These are phyloP conservation scores for Ehretia macrophylla DNA, from an alignment of 257 asterid genomes.

Conservation along the genomic window DNA sequence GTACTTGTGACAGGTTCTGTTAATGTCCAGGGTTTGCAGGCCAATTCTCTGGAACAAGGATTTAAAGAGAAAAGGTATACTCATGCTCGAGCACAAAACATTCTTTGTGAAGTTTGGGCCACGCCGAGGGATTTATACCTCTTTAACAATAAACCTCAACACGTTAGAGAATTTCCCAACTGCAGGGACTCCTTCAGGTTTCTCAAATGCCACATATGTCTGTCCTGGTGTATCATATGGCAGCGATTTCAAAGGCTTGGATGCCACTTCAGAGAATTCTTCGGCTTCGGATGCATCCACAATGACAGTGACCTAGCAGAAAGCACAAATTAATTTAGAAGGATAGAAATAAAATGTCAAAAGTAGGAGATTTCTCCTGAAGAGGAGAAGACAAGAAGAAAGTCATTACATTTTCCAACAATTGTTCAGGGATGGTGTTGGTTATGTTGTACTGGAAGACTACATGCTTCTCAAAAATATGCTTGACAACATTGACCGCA, in stretches of 20 bases:
- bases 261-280: conserved; percentile 84
- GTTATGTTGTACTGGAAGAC: conserved; percentile 98
- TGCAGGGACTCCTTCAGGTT: conserved; percentile 85
- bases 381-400: conserved; percentile 1
- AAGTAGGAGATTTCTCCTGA: background rate
- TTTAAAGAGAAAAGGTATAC: no score
- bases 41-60: no score
- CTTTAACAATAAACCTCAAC: conserved; percentile 81
- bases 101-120: background rate
- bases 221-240: conserved; percentile 90
- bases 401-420: conserved; percentile 72
- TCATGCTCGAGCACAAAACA: background rate
- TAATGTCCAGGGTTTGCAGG: no score
- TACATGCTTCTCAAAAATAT: conserved; percentile 78
- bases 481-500: conserved; percentile 95
- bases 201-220: conserved; percentile 94
- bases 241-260: conserved; percentile 74
- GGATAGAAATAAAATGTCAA: conserved; percentile 7
- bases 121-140: conserved; percentile 43
- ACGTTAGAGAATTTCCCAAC: conserved; percentile 88
- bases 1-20: no score
- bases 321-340: conserved; percentile 16
- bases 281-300: conserved; percentile 99
- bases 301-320: conserved; percentile 70
- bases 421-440: conserved; percentile 91